Percentiles rank a stretch among this genome's conserved stretches.
phyloP scores from a whole-genome alignment of 352 stramenopile species.

The Globisporangium parvum region DNA sequence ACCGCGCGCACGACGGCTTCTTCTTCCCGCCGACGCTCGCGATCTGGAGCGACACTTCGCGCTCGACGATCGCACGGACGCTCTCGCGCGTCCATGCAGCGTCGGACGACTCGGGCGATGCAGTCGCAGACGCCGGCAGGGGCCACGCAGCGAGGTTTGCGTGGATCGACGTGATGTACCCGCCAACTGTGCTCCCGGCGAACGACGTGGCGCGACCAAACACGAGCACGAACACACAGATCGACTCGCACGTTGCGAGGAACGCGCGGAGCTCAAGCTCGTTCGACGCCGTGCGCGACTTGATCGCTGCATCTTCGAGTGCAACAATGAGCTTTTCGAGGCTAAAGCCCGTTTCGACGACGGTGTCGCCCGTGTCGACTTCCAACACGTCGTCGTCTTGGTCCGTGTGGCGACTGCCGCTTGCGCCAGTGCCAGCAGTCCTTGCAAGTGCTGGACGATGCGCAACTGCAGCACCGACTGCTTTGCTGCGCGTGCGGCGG shows the following conservation, averaged over 20 bases:
- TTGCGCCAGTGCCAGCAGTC: background rate
- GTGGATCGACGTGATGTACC: constrained; percentile 68
- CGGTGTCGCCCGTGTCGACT: constrained; percentile 45
- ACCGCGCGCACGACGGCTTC: constrained; percentile 70
- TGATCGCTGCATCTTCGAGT: constrained; percentile 28
- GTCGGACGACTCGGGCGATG: constrained; percentile 13
- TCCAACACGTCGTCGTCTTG: constrained; percentile 52
- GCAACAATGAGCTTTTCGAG: constrained; percentile 45
- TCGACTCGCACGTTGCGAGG: constrained; percentile 45
- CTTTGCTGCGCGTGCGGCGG: constrained; percentile 2
- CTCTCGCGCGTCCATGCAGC: constrained; percentile 44
- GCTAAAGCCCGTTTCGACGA: constrained; percentile 23
- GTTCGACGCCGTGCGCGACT: constrained; percentile 25
- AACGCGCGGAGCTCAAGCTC: constrained; percentile 45
- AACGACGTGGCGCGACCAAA: constrained; percentile 82
- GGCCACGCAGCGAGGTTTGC: constrained; percentile 50
- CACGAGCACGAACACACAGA: constrained; percentile 65
- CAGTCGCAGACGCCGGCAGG: constrained; percentile 4
- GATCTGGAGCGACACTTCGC: constrained; percentile 54
- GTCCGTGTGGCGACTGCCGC: constrained; percentile 7
- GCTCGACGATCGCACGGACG: constrained; percentile 47
- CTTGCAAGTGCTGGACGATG: background rate
- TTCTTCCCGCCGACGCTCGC: constrained; percentile 74
- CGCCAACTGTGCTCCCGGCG: constrained; percentile 62
- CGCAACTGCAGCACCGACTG: background rate